Conservation (phyloP, 495 filamentous ascomycete genomes). For the Letharia lupina region DNA sequence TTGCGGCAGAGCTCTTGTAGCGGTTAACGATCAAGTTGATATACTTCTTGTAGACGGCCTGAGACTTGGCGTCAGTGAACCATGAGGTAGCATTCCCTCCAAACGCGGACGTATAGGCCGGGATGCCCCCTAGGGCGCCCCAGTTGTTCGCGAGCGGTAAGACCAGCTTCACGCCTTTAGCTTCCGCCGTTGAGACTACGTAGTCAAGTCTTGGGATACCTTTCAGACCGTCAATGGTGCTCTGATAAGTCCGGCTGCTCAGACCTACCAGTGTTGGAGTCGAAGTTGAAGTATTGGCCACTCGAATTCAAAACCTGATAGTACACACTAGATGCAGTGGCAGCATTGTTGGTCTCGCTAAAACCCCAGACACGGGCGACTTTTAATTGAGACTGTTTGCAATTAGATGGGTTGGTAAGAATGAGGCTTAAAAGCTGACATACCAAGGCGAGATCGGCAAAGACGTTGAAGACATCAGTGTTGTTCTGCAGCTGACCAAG, state of each 20-base stretch:
- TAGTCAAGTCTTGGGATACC: conserved; percentile 61
- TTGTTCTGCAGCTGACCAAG: conserved; percentile 57
- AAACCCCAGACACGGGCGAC: conserved; percentile 69
- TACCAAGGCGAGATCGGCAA: conserved; percentile 38
- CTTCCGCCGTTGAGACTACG: conserved; percentile 52
- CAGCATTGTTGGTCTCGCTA: conserved; percentile 21
- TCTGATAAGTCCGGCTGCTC: not conserved
- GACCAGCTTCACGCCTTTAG: conserved; percentile 51
- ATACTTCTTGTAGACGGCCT: conserved; percentile 54
- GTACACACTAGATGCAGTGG: conserved; percentile 25
- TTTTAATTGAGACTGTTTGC: conserved; percentile 45
- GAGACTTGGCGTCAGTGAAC: conserved; percentile 49
- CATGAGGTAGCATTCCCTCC: conserved; percentile 47
- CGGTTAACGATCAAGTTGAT: conserved; percentile 53
- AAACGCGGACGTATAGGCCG: conserved; percentile 53
- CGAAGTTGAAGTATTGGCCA: conserved; percentile 31
- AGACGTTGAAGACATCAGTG: conserved; percentile 52
- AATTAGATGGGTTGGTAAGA: not conserved
- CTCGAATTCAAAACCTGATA: conserved; percentile 31
- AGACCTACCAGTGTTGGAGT: conserved; percentile 20
- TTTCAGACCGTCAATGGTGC: not conserved
- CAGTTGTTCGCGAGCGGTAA: conserved; percentile 41
- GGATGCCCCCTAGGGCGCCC: conserved; percentile 60
- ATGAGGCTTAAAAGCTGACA: not conserved
- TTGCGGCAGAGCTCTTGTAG: conserved; percentile 47